phyloP scores from a whole-genome alignment of 768 basidiomycete genomes.

The Daedalea quercina region DNA sequence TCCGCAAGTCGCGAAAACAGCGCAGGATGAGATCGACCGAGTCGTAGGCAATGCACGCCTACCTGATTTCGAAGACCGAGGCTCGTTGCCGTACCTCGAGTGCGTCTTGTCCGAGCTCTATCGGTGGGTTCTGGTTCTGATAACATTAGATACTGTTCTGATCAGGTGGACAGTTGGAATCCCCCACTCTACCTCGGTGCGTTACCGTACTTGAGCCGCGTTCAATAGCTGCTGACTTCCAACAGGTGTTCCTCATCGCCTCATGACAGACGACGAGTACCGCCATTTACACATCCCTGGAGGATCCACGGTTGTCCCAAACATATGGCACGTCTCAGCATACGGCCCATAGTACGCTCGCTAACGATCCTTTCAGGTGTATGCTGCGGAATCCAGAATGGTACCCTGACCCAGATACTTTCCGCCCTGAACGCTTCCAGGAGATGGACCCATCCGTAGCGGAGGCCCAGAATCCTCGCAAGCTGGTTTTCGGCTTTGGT shows the following conservation, averaged over 20 bases:
- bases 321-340: conserved; percentile 10
- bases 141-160: not conserved
- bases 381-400: conserved; percentile 7
- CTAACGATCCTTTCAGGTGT: too few species aligned
- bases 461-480: conserved; percentile 1
- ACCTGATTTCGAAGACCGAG: conserved; percentile 16
- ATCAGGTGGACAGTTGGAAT: not conserved
- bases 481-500: conserved; percentile 12
- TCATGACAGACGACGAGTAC: conserved; percentile 15
- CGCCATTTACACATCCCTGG: conserved; percentile 6
- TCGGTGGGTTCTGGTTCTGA: conserved; percentile 10
- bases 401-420: conserved; percentile 16
- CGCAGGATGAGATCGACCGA: conserved; percentile 35
- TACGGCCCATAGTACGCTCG: too few species aligned
- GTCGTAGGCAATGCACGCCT: conserved; percentile 31
- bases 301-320: conserved; percentile 5
- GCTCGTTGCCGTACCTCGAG: conserved; percentile 17
- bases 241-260: conserved; percentile 5
- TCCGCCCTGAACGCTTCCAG: conserved; percentile 14
- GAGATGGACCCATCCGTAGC: conserved; percentile 10
- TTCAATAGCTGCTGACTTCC: not conserved
- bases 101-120: conserved; percentile 14
- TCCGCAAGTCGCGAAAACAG: conserved; percentile 17
- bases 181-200: not conserved
- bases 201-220: not conserved